phyloP scores from a whole-genome alignment of 208 protist species.

The Leishmania arabica region DNA sequence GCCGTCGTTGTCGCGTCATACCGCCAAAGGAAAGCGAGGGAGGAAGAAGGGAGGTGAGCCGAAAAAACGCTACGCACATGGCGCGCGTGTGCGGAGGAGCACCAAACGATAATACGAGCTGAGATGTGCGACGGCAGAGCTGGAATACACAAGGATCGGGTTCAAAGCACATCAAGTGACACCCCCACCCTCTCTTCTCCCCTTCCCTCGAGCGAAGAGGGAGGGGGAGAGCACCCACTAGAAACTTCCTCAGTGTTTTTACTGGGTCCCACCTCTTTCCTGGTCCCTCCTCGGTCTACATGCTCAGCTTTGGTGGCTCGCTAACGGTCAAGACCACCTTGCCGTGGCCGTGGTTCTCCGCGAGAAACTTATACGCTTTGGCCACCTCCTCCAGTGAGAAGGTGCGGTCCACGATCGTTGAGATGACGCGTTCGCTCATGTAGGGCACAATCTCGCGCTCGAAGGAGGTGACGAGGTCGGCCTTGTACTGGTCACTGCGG shows the following conservation, averaged over 20 bases:
- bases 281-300: background rate
- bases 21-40: background rate
- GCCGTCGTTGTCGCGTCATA: background rate
- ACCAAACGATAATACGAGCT: background rate
- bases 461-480: constrained; percentile 51
- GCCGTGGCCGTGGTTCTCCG: constrained; percentile 51
- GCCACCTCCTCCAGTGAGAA: constrained; percentile 65
- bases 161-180: background rate
- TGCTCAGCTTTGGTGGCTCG: constrained; percentile 2
- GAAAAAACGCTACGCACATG: background rate
- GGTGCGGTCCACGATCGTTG: constrained; percentile 43
- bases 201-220: background rate
- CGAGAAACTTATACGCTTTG: constrained; percentile 50
- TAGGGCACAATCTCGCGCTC: constrained; percentile 62
- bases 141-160: background rate
- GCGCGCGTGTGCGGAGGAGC: background rate
- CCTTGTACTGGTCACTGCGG: constrained; percentile 60
- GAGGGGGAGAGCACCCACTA: background rate
- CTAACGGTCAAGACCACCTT: constrained; percentile 60
- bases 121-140: background rate
- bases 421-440: constrained; percentile 55
- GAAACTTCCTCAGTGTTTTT: background rate
- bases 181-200: background rate
- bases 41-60: background rate
- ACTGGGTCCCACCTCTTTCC: background rate